Percentiles rank a stretch among this genome's conserved stretches.
phyloP scores from a whole-genome alignment of 192 early-diverging fungal species.

The Dissophora ornata region DNA sequence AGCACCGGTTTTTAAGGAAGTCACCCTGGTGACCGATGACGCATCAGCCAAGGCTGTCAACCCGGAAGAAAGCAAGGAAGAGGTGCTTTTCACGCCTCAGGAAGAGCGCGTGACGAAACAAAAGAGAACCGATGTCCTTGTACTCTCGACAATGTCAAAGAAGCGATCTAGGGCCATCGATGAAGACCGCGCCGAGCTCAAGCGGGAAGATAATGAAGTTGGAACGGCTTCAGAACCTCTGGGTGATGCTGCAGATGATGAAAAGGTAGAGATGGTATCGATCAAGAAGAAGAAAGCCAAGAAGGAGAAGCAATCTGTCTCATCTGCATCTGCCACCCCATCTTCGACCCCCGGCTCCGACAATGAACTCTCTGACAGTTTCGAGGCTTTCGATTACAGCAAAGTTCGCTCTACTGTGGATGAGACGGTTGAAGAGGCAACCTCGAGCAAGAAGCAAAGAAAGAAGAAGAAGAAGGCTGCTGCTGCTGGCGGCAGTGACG shows the following conservation, averaged over 20 bases:
- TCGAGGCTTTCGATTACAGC: slow-evolving; percentile 50
- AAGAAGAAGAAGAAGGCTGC: too few relatives aligned
- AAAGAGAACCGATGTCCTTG: slow-evolving; percentile 47
- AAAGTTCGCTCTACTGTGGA: slow-evolving; percentile 40
- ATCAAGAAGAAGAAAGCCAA: slow-evolving; percentile 32
- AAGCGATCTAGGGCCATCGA: slow-evolving; percentile 47
- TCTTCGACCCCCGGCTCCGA: slow-evolving; percentile 7
- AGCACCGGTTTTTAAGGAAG: slow-evolving; percentile 30
- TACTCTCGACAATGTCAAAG: slow-evolving; percentile 35
- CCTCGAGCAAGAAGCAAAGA: slow-evolving; percentile 11
- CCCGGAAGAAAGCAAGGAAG: slow-evolving; percentile 6
- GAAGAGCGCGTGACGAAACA: slow-evolving; percentile 39
- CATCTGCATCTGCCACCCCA: background rate
- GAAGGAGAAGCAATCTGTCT: slow-evolving; percentile 21
- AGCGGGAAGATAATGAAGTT: background rate
- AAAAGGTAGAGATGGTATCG: background rate
- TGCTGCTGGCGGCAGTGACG: background rate
- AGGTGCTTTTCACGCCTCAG: slow-evolving; percentile 29
- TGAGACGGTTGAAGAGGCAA: slow-evolving; percentile 21
- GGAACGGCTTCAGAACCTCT: background rate
- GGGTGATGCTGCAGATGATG: slow-evolving; percentile 5
- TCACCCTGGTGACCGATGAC: background rate
- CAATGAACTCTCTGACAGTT: slow-evolving; percentile 16
- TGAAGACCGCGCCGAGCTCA: slow-evolving; percentile 40
- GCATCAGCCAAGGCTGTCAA: background rate